Evolutionary conservation across 306 rosid species (phyloP), one percentile per base, ranked within the genome.

Genomic region (Vicia sativa): DNA sequence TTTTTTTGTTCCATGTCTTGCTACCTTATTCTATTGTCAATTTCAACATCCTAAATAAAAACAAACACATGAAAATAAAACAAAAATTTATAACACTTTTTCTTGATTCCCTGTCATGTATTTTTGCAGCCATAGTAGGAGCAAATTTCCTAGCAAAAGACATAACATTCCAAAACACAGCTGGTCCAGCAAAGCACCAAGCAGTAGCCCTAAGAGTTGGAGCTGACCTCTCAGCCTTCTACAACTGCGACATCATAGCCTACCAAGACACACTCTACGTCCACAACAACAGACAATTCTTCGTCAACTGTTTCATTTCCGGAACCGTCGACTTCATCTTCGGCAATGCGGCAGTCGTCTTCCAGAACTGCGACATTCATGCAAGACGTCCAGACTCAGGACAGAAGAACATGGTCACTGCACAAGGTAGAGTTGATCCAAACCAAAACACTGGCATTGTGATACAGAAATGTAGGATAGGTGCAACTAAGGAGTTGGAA

Each of bases 391-490:
- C 98, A 0, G 46, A 80, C 38, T 57, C 98, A 0, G 96, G 96
- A 19, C 98, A 93, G 42, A 88, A 83, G 61, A 93, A 93, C 82
- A 93, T 88, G 96, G 78, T 93, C 28, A 93, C 98, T 0, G 98
- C 96, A 0, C 98, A 93, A 18, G 98, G 98, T 2, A 71, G 98
- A 1, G 70, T 75, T 2, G 98, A 93, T 63, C 98, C 96, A 0
- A 93, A 93, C 72, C 98, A 93, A 21, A 93, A 93, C 83, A 88
- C 97, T 0, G 98, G 98, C 2, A 93, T 93, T 14, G 89, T 93
- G 2, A 90, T 93, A 70, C 98, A 93, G 0, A 88, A 88, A 11
- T 68, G 84, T 4, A 77, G 93, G 34, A 87, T 93, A 2, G 98
- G 89, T 1, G 86, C 98, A 67, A 92, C 96, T 3, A 48, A 82